Conservation (phyloP, 768 basidiomycete species). For the Mycena albidolilacea region DNA sequence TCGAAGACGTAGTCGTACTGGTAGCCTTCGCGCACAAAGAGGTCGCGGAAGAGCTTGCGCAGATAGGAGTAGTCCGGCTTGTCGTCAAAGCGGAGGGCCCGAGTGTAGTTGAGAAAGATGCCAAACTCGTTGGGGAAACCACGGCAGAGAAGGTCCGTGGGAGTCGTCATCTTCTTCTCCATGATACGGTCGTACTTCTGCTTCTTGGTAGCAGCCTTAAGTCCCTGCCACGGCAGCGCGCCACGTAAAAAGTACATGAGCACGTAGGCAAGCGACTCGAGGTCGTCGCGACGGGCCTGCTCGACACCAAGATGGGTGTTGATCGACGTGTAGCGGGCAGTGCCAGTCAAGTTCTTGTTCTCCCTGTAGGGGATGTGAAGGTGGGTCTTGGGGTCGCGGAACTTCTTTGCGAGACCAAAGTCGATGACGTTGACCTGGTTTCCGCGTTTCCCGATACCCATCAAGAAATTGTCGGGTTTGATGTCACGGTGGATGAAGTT, state of each 20-base stretch:
- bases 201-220: slow-evolving; percentile 99
- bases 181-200: slow-evolving; percentile 99
- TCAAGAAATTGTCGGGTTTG: slow-evolving; percentile 99
- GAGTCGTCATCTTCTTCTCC: slow-evolving; percentile 99
- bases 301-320: slow-evolving; percentile 99
- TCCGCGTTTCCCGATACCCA: slow-evolving; percentile 99
- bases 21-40: slow-evolving; percentile 97
- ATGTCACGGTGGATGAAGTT: slow-evolving; percentile 99
- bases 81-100: slow-evolving; percentile 99
- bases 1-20: slow-evolving; percentile 99
- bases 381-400: slow-evolving; percentile 99
- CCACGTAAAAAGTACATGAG: slow-evolving; percentile 99
- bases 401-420: slow-evolving; percentile 99
- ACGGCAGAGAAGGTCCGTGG: slow-evolving; percentile 96
- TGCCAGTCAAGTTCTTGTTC: slow-evolving; percentile 99
- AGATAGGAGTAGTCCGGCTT: slow-evolving; percentile 99
- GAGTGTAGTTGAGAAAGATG: slow-evolving; percentile 99
- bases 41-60: slow-evolving; percentile 98
- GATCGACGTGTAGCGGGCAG: slow-evolving; percentile 98
- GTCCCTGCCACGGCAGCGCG: slow-evolving; percentile 97
- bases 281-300: slow-evolving; percentile 97
- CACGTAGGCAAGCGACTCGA: slow-evolving; percentile 98
- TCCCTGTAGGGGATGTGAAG: slow-evolving; percentile 99
- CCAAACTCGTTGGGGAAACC: slow-evolving; percentile 99
- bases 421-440: slow-evolving; percentile 99